Conservation (phyloP, 768 basidiomycete species). For the Dacryopinax primogenitus region DNA sequence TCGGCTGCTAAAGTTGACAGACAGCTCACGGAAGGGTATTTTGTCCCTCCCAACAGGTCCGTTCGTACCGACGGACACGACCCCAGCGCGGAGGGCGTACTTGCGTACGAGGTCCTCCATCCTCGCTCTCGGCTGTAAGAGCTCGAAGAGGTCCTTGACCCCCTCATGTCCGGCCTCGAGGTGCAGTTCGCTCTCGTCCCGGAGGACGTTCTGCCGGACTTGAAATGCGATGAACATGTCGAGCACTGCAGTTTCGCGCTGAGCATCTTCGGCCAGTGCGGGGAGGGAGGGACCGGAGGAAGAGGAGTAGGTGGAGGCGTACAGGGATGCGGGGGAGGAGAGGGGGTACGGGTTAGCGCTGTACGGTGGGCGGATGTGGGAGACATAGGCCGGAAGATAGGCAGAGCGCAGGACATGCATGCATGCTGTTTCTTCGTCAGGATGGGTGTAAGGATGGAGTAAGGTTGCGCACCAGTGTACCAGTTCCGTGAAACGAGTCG, state of each 20-base stretch:
- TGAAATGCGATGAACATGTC: constrained; percentile 72
- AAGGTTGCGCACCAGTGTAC: constrained; percentile 43
- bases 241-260: constrained; percentile 61
- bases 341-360: constrained; percentile 67
- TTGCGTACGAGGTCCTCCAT: constrained; percentile 58
- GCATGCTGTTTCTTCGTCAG: constrained; percentile 36
- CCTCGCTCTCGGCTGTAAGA: constrained; percentile 56
- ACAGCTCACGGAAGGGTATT: neutral
- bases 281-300: constrained; percentile 15
- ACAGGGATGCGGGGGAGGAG: constrained; percentile 23
- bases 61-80: constrained; percentile 20
- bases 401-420: constrained; percentile 72
- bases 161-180: constrained; percentile 40
- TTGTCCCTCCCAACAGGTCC: neutral
- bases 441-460: neutral
- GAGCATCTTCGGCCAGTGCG: constrained; percentile 25
- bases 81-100: constrained; percentile 33
- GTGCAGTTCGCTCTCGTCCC: constrained; percentile 61
- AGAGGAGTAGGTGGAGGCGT: constrained; percentile 19
- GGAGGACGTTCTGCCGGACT: constrained; percentile 65
- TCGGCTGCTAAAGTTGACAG: neutral
- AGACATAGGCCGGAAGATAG: constrained; percentile 53
- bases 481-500: constrained; percentile 52
- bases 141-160: constrained; percentile 68
- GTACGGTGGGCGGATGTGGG: constrained; percentile 53